Evolutionary conservation across 2,329 filamentous ascomycete species (phyloP).

Genomic region (Harringtonia lauricola): DNA sequence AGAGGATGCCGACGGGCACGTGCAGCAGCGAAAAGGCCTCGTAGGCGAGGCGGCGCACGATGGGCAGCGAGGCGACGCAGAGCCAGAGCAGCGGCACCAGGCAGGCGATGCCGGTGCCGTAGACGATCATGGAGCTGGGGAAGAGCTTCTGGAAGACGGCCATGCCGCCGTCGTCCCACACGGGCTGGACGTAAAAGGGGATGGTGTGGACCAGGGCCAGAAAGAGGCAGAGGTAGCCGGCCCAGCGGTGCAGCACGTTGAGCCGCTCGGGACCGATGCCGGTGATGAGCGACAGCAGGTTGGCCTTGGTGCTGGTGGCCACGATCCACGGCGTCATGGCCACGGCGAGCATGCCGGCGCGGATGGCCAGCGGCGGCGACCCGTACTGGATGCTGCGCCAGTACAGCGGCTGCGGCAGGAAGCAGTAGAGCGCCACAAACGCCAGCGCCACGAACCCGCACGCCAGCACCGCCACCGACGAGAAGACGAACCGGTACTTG

Average conservation of each 20-base stretch:
- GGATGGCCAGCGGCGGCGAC: conserved; percentile 77
- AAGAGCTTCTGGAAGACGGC: conserved; percentile 61
- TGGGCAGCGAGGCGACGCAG: conserved; percentile 72
- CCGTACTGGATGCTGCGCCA: conserved; percentile 80
- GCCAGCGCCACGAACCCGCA: conserved; percentile 57
- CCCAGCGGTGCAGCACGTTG: conserved; percentile 89
- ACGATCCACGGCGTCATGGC: conserved; percentile 90
- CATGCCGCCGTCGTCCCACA: conserved; percentile 71
- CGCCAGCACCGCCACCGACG: conserved; percentile 61
- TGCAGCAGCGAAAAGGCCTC: conserved; percentile 79
- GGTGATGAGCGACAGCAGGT: conserved; percentile 71
- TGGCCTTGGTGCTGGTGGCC: conserved; percentile 82
- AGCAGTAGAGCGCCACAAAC: conserved; percentile 72
- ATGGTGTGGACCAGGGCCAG: conserved; percentile 75
- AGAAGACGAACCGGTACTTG: conserved; percentile 64
- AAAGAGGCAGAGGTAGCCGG: conserved; percentile 75
- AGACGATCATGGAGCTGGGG: conserved; percentile 51
- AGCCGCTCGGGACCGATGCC: conserved; percentile 87
- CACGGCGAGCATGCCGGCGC: conserved; percentile 84
- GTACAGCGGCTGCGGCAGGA: conserved; percentile 79
- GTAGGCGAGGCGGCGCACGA: conserved; percentile 67
- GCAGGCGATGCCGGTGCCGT: conserved; percentile 76
- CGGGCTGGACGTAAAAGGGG: conserved; percentile 81
- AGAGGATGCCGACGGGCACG: conserved; percentile 68
- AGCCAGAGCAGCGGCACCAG: conserved; percentile 74